A percentile compares a stretch with the other conserved stretches of the same genome.
Conservation (phyloP, 331 rosid genomes). For the Quercus phellos region DNA sequence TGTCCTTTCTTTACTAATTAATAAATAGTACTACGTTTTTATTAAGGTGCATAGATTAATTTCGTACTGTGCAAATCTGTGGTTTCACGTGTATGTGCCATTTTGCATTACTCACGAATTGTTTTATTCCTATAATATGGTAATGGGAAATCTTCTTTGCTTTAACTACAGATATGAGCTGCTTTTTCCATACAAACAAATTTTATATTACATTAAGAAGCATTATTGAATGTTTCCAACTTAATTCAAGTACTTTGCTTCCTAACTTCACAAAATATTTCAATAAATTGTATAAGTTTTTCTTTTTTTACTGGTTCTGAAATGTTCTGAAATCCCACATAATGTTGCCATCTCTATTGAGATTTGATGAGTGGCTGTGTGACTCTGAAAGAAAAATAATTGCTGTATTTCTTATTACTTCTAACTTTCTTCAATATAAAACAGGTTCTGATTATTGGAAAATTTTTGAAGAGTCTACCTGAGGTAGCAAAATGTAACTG, state of each 20-base stretch:
- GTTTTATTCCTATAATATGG: background rate
- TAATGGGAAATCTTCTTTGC: background rate
- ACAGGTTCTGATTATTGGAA: slow-evolving; percentile 76
- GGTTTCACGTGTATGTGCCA: background rate
- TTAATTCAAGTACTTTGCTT: background rate
- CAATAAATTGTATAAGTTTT: background rate
- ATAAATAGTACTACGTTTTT: background rate
- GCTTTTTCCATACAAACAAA: slow-evolving; percentile 12
- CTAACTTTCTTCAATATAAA: slow-evolving; percentile 12
- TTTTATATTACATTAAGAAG: background rate
- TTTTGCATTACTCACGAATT: background rate
- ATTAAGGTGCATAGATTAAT: background rate
- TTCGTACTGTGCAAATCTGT: background rate
- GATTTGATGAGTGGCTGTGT: no score
- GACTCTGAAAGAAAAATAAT: slow-evolving; percentile 8
- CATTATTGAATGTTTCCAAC: slow-evolving; percentile 11
- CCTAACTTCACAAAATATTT: background rate
- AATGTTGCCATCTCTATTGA: slow-evolving; percentile 13
- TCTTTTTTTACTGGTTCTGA: background rate
- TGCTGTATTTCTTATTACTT: slow-evolving; percentile 18
- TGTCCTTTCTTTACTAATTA: background rate
- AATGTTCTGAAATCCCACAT: slow-evolving; percentile 2
- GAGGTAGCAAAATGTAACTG: slow-evolving; percentile 44
- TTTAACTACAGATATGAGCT: slow-evolving; percentile 4
- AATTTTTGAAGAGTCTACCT: slow-evolving; percentile 47